These are phyloP conservation scores for Scedosporium apiospermum DNA, from an alignment of 2,329 filamentous ascomycete species.

Conservation along the genomic window DNA sequence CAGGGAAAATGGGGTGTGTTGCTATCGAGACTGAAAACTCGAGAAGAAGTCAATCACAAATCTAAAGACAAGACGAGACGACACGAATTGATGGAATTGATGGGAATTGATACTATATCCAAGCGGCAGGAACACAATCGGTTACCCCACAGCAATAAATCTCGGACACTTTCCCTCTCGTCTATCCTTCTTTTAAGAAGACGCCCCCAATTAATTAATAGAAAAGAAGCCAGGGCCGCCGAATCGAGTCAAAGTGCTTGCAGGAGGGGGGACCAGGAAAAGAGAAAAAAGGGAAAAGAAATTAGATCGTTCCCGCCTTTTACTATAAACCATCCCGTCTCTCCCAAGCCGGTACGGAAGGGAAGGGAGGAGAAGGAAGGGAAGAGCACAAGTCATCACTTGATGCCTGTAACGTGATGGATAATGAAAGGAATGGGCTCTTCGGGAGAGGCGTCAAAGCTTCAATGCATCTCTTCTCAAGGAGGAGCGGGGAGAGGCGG, in stretches of 20 bases:
- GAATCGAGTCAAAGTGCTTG: constrained; percentile 5
- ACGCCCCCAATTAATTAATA: neutral
- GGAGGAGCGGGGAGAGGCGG: too few relatives aligned
- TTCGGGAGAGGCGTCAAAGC: too few relatives aligned
- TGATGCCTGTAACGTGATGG: too few relatives aligned
- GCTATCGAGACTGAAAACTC: neutral
- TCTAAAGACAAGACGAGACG: neutral
- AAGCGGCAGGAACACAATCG: neutral
- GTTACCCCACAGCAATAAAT: neutral
- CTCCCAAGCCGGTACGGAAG: neutral
- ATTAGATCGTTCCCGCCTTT: neutral
- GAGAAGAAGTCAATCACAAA: neutral
- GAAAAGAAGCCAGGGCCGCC: neutral
- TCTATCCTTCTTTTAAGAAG: neutral
- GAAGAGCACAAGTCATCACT: neutral
- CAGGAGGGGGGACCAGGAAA: neutral
- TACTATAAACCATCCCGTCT: neutral
- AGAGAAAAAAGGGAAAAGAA: neutral
- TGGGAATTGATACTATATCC: neutral
- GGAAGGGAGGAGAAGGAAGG: neutral
- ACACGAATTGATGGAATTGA: neutral
- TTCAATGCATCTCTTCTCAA: too few relatives aligned
- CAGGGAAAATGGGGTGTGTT: neutral
- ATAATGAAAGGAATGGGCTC: too few relatives aligned
- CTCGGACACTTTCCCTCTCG: neutral